Conservation (phyloP, 1,139 yeast genomes). For the Nematodospora anomalae region DNA sequence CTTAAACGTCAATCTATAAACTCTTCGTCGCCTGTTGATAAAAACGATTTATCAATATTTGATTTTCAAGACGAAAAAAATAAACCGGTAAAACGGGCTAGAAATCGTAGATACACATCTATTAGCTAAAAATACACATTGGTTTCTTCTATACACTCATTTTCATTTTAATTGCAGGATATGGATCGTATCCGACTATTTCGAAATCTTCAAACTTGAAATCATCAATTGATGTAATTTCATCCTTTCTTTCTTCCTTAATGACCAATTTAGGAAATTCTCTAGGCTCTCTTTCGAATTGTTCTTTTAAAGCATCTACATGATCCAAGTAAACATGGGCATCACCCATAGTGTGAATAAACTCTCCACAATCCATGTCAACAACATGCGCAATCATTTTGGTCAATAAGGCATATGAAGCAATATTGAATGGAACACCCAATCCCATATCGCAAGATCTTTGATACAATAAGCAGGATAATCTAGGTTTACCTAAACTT, state of each 20-base stretch:
- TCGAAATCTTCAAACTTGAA: conserved; percentile 86
- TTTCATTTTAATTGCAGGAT: conserved; percentile 84
- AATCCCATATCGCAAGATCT: conserved; percentile 99
- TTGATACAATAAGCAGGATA: conserved; percentile 89
- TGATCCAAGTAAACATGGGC: conserved; percentile 94
- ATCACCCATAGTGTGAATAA: conserved; percentile 94
- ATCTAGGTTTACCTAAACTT: conserved; percentile 48
- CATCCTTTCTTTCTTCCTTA: conserved; percentile 48
- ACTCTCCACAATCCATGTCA: conserved; percentile 92
- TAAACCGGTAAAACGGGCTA: conserved; percentile 8
- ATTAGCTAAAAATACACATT: conserved; percentile 6
- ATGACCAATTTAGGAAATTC: conserved; percentile 76
- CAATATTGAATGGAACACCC: conserved; percentile 97
- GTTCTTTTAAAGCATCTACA: conserved; percentile 83
- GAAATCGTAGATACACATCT: conserved; percentile 16
- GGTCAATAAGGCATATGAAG: conserved; percentile 89
- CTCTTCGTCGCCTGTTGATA: background rate
- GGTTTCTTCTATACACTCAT: conserved; percentile 51
- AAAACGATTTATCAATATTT: conserved; percentile 25
- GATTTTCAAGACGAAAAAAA: conserved; percentile 26
- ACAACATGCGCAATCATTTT: conserved; percentile 95
- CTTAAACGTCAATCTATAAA: conserved; percentile 8
- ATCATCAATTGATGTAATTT: conserved; percentile 74
- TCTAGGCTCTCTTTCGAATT: conserved; percentile 71
- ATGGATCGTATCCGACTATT: conserved; percentile 75